Percentiles rank a stretch among this genome's conserved stretches.
phyloP scores from a whole-genome alignment of 306 rosid species.

The Hippophae tibetana region DNA sequence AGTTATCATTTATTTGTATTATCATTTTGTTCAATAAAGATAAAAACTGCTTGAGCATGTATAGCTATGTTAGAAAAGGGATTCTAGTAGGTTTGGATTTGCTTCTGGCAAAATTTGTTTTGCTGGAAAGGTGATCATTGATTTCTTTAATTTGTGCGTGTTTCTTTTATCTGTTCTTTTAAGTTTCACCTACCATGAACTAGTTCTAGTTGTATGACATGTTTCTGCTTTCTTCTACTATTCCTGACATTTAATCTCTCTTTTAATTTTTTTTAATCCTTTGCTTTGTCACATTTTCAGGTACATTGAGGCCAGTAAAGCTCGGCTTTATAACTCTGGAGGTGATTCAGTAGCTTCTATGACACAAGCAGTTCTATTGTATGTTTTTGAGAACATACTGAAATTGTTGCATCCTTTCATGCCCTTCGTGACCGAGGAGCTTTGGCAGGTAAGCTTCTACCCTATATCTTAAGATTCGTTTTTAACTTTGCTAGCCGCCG shows the following conservation, averaged over 20 bases:
- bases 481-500: not conserved
- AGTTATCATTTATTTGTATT: no score
- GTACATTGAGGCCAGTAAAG: constrained; percentile 96
- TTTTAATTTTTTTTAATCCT: not conserved
- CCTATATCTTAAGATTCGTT: not conserved
- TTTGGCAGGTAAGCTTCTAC: constrained; percentile 70
- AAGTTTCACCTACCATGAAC: not conserved
- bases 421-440: constrained; percentile 97
- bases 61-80: no score
- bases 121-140: no score
- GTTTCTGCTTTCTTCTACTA: not conserved
- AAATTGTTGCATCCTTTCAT: constrained; percentile 86
- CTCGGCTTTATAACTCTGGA: constrained; percentile 55
- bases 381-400: constrained; percentile 73
- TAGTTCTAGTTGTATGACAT: not conserved
- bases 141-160: no score
- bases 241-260: not conserved
- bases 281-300: constrained; percentile 23
- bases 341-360: constrained; percentile 43
- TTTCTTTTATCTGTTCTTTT: no score
- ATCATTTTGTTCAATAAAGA: no score
- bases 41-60: no score
- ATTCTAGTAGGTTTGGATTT: no score
- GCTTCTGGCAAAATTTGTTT: no score
- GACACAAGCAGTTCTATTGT: constrained; percentile 77